phyloP scores from a whole-genome alignment of 2,329 filamentous ascomycete genomes.

The Fusarium protoensiforme region DNA sequence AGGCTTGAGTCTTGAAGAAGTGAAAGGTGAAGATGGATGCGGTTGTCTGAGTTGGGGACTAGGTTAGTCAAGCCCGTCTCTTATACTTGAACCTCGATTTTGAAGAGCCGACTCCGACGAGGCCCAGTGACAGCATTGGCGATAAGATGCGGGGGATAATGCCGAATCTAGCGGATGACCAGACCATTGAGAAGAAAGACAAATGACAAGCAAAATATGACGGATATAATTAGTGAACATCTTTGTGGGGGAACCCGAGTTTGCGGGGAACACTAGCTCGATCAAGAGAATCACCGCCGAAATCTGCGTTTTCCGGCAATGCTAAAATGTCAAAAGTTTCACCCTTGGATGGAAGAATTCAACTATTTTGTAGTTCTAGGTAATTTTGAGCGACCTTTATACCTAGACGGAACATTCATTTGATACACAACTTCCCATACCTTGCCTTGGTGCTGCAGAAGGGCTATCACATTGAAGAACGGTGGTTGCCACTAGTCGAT shows the following conservation, averaged over 20 bases:
- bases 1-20: background rate
- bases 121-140: background rate
- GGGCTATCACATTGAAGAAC: background rate
- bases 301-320: background rate
- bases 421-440: background rate
- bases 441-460: background rate
- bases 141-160: background rate
- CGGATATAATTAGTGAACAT: background rate
- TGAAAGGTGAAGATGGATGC: background rate
- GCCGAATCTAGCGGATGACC: background rate
- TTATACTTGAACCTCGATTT: background rate
- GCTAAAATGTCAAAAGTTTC: background rate
- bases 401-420: background rate
- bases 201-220: background rate
- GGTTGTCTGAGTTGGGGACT: background rate
- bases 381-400: background rate
- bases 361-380: background rate
- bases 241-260: background rate
- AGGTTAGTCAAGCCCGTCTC: background rate
- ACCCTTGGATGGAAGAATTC: background rate
- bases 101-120: background rate
- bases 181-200: background rate
- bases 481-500: background rate
- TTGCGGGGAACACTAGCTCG: background rate
- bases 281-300: background rate